Evolutionary conservation across 352 stramenopile species (phyloP), one percentile per base, ranked within the genome.

Genomic region (Thraustotheca clavata): DNA sequence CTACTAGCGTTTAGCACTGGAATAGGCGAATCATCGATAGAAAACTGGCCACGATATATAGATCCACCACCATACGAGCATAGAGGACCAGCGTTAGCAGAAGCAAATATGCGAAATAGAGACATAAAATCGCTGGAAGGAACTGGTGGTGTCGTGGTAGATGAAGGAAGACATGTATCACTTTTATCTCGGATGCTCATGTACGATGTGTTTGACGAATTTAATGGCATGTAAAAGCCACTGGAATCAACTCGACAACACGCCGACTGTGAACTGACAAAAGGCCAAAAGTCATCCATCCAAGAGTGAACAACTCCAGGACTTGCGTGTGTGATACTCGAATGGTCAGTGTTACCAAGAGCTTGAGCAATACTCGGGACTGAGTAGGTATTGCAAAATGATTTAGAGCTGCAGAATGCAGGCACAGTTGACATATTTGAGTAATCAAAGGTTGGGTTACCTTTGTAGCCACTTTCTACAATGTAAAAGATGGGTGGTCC

Each of bases 241-340:
- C 72, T 73, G 34, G 62, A 61, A 26, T 88, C 70, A 32, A 89
- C 68, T 6, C 77, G 77, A 36, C 82, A 91, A 59, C 82, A 91
- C 62, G 88, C 82, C 35, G 47, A 85, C 32, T 80, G 71, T 9
- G 79, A 70, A 12, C 76, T 73, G 36, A 81, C 67, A 69, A 89
- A 91, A 6, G 65, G 39, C 80, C 80, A 89, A 67, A 89, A 87
- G 57, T 89, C 75, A 68, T 91, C 82, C 20, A 89, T 67, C 82
- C 82, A 91, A 34, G 82, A 91, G 31, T 73, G 73, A 62, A 80
- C 75, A 31, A 79, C 66, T 24, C 70, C 71, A 2, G 72, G 67
- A 49, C 74, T 77, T 38, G 88, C 74, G 60, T 75, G 80, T 18
- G 78, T 79, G 8, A 80, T 55, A 34, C 69, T 72, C 12, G 65